Evolutionary conservation across 1,284 basidiomycete genomes (phyloP), one percentile per base, ranked within the genome.

Genomic region (Puccinia polysora): DNA sequence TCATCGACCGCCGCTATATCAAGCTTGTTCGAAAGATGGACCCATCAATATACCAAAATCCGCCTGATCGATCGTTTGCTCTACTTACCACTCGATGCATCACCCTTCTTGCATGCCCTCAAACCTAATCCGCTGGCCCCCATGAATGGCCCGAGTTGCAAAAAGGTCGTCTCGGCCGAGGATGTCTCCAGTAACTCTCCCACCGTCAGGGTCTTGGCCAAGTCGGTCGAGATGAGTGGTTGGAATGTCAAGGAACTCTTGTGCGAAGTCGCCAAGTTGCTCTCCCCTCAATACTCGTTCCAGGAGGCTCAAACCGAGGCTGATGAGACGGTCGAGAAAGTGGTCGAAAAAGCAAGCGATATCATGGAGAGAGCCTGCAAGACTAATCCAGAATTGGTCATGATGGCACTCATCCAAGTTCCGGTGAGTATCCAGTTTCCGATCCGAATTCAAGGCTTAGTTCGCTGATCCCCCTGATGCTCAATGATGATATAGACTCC

Each of bases 401-500:
- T 97, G 76, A 89, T 97, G 84, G 95, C 91, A 72, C 81, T 97
- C 45, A 84, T 96, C 65, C 90, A 93, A 83, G 88, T 94, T 58
- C 87, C 36, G 36, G 58, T 60, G 25, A 60, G 34, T 43, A 1
- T n/a, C n/a, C n/a, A n/a, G n/a, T n/a, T n/a, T n/a, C 23, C 25
- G 28, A 56, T 56, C 55, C 30, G 55, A 30, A 23, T 12, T 50
- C 6, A 43, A 2, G 28, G 1, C 50, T 25, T 38, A 4, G 49
- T 43, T 50, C 14, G 18, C 34, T 52, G 75, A n/a, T 20, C n/a
- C 53, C 34, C 53, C 30, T 40, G 30, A n/a, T 43, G 8, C 30
- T 15, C n/a, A 25, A 15, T 20, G n/a, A 60, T 20, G 20, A 40
- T 43, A n/a, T n/a, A 91, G 83, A 83, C 89, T 77, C 86, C 88